Evolutionary conservation across 2,329 filamentous ascomycete genomes (phyloP), one percentile per base, ranked within the genome.

Genomic region (Paracamarosporium sp.): DNA sequence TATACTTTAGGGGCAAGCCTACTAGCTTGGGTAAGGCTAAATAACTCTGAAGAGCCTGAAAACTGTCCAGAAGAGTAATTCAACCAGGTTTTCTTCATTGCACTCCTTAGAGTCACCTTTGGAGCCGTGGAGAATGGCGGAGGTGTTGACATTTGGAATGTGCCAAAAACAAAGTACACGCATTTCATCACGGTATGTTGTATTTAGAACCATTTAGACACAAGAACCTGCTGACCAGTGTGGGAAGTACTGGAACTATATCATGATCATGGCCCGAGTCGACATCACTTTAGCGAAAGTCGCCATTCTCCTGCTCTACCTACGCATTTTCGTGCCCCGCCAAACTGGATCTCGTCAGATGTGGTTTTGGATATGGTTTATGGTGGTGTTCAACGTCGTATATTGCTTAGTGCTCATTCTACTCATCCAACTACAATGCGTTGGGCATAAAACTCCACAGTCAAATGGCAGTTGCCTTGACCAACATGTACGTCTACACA

Each of bases 301-400:
- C 28, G 50, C 50, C 20, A 53, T 53, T 9, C 27, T 53, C 12
- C 24, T 53, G 13, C 50, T 53, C 28, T 53, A 53, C n/a, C 20
- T 53, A 17, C 50, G 50, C 28, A 35, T 53, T 3, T 53, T 53
- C 30, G 40, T 44, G 17, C 50, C 50, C 27, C 50, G 27, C 35
- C 27, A 33, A 13, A 53, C 50, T 5, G 50, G 40, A 6, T 53
- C 50, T 13, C 38, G 38, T 20, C 38, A 45, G 22, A 53, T 53
- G 50, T 53, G 50, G 50, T 53, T 53, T 22, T 53, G 50, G 50
- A 53, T 53, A 24, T 53, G 50, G 50, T 53, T 53, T 28, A 53
- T 53, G 50, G 40, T 53, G 20, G 50, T 35, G 11, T 53, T 53
- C 20, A 53, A 53, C 15, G 38, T 45, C 11, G 30, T 53, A 15